phyloP scores from a whole-genome alignment of 257 asterid genomes.

The Fraxinus cuspidata region DNA sequence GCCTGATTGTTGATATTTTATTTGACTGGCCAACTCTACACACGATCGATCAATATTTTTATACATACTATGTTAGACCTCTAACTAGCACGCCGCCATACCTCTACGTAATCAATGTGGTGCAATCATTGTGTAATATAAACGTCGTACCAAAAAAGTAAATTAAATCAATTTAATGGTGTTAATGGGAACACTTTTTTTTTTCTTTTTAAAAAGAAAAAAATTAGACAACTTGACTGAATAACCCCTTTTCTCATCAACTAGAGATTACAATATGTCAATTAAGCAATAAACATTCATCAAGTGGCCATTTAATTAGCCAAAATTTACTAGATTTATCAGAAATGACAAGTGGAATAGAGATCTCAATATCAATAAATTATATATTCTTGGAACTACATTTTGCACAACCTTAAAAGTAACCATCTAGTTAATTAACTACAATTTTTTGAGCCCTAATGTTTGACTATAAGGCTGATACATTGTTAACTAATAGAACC shows the following conservation, averaged over 20 bases:
- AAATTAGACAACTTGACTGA: background rate
- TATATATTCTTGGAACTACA: slow-evolving; percentile 8
- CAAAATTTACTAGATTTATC: background rate
- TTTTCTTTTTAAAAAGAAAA: background rate
- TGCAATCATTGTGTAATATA: background rate
- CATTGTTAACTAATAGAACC: no score
- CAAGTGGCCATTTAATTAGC: background rate
- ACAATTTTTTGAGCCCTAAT: slow-evolving; percentile 5
- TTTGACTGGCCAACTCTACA: no score
- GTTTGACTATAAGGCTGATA: slow-evolving; percentile 22
- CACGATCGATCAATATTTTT: no score
- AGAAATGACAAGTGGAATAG: background rate
- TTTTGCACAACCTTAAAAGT: background rate
- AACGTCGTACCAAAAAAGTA: background rate
- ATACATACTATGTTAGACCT: no score
- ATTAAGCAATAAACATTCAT: slow-evolving; percentile 7
- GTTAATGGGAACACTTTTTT: background rate
- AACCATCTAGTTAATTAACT: background rate
- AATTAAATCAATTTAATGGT: background rate
- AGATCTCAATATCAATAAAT: background rate
- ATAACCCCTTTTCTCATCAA: background rate
- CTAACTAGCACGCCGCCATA: no score
- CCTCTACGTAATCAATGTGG: background rate
- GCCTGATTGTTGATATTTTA: no score
- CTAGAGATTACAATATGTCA: background rate